A percentile compares a stretch with the other conserved stretches of the same genome.
Conservation (phyloP, 108 stramenopile genomes). For the Chaetoceros tenuissimus region DNA sequence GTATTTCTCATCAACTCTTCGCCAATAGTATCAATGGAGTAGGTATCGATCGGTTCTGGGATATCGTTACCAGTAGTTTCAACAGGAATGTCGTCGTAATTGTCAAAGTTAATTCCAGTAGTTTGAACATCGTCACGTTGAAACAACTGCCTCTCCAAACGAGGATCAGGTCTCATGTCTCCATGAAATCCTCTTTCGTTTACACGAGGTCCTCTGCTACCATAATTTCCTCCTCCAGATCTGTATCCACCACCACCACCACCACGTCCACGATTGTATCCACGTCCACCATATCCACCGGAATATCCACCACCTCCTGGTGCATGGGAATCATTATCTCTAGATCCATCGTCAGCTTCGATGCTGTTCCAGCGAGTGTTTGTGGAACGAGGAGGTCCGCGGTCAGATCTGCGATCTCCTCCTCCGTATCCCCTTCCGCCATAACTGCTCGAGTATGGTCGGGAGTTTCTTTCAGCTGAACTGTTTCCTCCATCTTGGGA, state of each 20-base stretch:
- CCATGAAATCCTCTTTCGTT: slow-evolving; percentile 84
- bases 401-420: slow-evolving; percentile 11
- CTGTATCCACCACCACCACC: slow-evolving; percentile 23
- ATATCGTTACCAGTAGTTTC: slow-evolving; percentile 79
- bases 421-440: slow-evolving; percentile 33
- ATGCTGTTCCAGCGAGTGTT: slow-evolving; percentile 46
- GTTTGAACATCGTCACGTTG: slow-evolving; percentile 74
- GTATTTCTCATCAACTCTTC: slow-evolving; percentile 84
- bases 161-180: slow-evolving; percentile 65
- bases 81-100: slow-evolving; percentile 97
- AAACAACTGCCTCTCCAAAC: slow-evolving; percentile 68
- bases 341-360: background rate
- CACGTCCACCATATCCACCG: slow-evolving; percentile 15
- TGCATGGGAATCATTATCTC: background rate
- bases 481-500: slow-evolving; percentile 30
- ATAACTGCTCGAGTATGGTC: slow-evolving; percentile 12
- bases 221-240: slow-evolving; percentile 13
- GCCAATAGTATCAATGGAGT: slow-evolving; percentile 83
- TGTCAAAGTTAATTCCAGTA: slow-evolving; percentile 99
- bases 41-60: slow-evolving; percentile 89
- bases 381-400: slow-evolving; percentile 23
- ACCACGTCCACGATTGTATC: slow-evolving; percentile 16
- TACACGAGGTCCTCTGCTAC: slow-evolving; percentile 9
- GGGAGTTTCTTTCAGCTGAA: slow-evolving; percentile 9
- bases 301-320: slow-evolving; percentile 20